These are phyloP conservation scores for Aspergillus puulaauensis DNA, from an alignment of 2,329 filamentous ascomycete species.

Conservation along the genomic window DNA sequence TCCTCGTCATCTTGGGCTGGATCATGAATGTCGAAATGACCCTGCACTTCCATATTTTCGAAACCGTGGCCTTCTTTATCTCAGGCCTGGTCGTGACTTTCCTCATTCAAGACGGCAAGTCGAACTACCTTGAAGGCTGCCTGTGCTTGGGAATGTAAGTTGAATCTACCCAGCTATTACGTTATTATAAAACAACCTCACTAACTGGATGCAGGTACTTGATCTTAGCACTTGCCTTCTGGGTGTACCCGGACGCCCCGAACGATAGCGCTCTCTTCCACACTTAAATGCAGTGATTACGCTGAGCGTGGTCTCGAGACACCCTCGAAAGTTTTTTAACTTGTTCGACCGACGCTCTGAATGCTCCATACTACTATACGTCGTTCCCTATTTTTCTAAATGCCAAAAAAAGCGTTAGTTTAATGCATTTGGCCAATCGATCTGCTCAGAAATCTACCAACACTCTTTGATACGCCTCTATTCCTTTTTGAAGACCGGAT, in stretches of 20 bases:
- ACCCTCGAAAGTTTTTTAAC: not conserved
- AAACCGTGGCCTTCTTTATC: slow-evolving; percentile 75
- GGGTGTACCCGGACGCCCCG: slow-evolving; percentile 47
- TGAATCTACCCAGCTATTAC: not conserved
- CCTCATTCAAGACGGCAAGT: slow-evolving; percentile 77
- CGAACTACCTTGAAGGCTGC: slow-evolving; percentile 79
- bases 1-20: slow-evolving; percentile 79
- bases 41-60: slow-evolving; percentile 76
- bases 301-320: not conserved
- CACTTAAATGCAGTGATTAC: not conserved
- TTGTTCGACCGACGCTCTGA: not conserved
- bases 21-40: slow-evolving; percentile 72
- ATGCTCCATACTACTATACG: not conserved
- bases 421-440: not conserved
- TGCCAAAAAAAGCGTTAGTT: not conserved
- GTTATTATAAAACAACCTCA: not conserved
- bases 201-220: slow-evolving; percentile 32
- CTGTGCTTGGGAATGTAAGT: slow-evolving; percentile 62
- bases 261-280: slow-evolving; percentile 17
- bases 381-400: not conserved
- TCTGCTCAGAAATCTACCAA: not conserved
- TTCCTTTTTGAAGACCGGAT: not conserved
- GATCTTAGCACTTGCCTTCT: slow-evolving; percentile 50
- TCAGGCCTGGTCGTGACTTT: slow-evolving; percentile 71
- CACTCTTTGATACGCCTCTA: not conserved